Evolutionary conservation across 176 grass and related monocot genomes (phyloP), one percentile per base, ranked within the genome.

Genomic region (Oryza nivara): DNA sequence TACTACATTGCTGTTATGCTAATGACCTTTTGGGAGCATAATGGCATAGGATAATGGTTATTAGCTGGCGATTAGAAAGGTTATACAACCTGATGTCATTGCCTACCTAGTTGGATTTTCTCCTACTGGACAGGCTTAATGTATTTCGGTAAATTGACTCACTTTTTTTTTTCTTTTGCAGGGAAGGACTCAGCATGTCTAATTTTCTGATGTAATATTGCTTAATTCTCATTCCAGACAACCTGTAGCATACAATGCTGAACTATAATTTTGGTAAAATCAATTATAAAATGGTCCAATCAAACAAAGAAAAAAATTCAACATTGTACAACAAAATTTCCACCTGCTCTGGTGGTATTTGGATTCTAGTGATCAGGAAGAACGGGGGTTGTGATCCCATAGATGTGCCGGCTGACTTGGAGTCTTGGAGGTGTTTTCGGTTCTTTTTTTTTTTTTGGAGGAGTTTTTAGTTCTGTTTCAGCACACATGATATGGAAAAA

Each of bases 31-130:
- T 54, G 63, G 45, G 36, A 38, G 19, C 51, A 44, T 63, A 65
- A 66, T 38, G 43, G 7, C 25, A 25, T 85, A 60, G 11, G 12
- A 44, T 45, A 30, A 68, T 60, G 28, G 20, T 67, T 19, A 47
- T 79, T 79, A 75, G 58, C 44, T 75, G 58, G 58, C 71, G 51
- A 23, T 69, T 54, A 25, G 34, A 65, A 65, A 36, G 10, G 7
- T 54, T 4, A 67, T 30, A 56, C 52, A 10, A 51, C 44, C 8
- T 46, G 60, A 66, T 47, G 61, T 23, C n/a, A 19, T 30, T 45
- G 44, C 65, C 26, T 68, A 54, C 35, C 14, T 38, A 9, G 19
- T 67, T 67, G 22, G 10, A 56, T 8, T 34, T 16, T 11, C 60
- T 5, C 6, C n/a, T 25, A 66, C 32, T 41, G 65, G 65, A 69